Conservation (phyloP, 768 basidiomycete species). For the Brasilioporus rufonigricans region DNA sequence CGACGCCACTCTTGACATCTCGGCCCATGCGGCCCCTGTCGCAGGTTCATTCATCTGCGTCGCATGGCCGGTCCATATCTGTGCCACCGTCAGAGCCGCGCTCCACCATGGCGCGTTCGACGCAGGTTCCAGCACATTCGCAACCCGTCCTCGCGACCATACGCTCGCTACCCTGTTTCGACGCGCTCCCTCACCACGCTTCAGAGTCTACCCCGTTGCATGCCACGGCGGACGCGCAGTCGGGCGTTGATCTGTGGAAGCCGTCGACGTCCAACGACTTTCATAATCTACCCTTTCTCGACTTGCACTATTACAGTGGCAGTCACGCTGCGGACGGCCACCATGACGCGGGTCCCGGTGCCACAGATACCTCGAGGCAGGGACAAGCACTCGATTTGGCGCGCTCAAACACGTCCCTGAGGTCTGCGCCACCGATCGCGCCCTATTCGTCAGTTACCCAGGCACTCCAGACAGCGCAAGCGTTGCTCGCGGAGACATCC, state of each 20-base stretch:
- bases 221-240: conserved; percentile 15
- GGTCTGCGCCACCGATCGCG: conserved; percentile 25
- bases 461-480: conserved; percentile 35
- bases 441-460: conserved; percentile 29
- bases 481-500: conserved; percentile 21
- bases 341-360: conserved; percentile 19
- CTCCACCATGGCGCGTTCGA: conserved; percentile 37
- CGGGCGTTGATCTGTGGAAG: conserved; percentile 30
- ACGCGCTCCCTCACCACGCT: conserved; percentile 23
- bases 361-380: conserved; percentile 34
- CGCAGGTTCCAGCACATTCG: conserved; percentile 32
- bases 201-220: conserved; percentile 24
- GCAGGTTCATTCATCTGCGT: conserved; percentile 29
- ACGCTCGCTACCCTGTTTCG: conserved; percentile 34
- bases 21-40: conserved; percentile 34
- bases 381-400: conserved; percentile 54
- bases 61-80: conserved; percentile 52
- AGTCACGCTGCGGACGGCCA: conserved; percentile 27
- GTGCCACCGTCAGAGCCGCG: conserved; percentile 57
- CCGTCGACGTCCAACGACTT: conserved; percentile 29
- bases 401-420: conserved; percentile 33
- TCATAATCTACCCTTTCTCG: conserved; percentile 65
- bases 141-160: conserved; percentile 38
- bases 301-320: conserved; percentile 64
- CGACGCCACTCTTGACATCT: conserved; percentile 53